A percentile compares a stretch with the other conserved stretches of the same genome.
These are phyloP conservation scores for Arthrobotrys musiformis DNA, from an alignment of 2,329 filamentous ascomycete species.

Conservation along the genomic window DNA sequence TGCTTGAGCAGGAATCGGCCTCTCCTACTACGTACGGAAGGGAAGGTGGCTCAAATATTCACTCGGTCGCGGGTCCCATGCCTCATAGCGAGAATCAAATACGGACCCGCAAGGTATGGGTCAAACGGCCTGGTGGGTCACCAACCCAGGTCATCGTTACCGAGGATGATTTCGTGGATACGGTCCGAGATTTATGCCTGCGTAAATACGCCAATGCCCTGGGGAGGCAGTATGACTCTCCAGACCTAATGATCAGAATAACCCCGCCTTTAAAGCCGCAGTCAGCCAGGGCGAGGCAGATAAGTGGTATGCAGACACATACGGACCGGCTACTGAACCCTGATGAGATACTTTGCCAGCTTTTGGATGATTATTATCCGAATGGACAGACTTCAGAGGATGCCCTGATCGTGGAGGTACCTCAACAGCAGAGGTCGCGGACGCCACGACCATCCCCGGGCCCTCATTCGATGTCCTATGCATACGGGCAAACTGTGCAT, in stretches of 20 bases:
- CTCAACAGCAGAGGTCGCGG: constrained; percentile 66
- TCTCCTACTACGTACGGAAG: constrained; percentile 42
- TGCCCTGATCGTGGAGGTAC: constrained; percentile 89
- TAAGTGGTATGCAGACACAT: constrained; percentile 63
- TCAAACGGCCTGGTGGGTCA: constrained; percentile 84
- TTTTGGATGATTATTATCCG: constrained; percentile 83
- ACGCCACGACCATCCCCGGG: constrained; percentile 82
- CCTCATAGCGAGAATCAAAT: constrained; percentile 59
- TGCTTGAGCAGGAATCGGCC: constrained; percentile 51
- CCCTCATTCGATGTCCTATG: constrained; percentile 59
- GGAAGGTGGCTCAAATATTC: constrained; percentile 33
- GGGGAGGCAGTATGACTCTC: constrained; percentile 86
- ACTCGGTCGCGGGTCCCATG: constrained; percentile 49
- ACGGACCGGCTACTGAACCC: constrained; percentile 78
- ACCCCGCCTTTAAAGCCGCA: constrained; percentile 70
- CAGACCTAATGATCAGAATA: constrained; percentile 85
- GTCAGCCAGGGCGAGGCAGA: constrained; percentile 45
- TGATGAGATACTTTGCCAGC: constrained; percentile 82
- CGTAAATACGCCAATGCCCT: constrained; percentile 94
- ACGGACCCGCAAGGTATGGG: constrained; percentile 87
- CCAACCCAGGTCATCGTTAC: constrained; percentile 85
- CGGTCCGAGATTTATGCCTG: constrained; percentile 90
- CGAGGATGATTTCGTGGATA: constrained; percentile 92
- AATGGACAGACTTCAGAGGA: constrained; percentile 89
- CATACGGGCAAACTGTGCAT: constrained; percentile 44